Conservation (phyloP, 768 basidiomycete species). For the Mycena polygramma region DNA sequence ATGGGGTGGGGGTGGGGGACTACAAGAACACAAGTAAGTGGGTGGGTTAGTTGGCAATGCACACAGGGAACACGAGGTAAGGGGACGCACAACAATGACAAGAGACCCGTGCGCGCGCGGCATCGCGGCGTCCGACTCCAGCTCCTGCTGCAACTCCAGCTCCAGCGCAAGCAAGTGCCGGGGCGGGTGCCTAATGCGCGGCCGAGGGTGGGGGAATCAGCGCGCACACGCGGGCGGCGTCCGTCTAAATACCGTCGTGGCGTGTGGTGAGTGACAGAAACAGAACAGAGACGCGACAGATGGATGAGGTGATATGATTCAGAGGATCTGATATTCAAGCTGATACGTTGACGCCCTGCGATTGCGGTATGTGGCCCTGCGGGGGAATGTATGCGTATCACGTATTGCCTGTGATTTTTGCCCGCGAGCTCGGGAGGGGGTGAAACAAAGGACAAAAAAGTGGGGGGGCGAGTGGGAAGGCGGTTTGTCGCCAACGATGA, state of each 20-base stretch:
- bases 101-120: not conserved
- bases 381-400: too few relatives aligned
- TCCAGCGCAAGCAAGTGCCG: not conserved
- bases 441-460: too few relatives aligned
- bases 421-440: too few relatives aligned
- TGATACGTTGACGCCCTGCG: too few relatives aligned
- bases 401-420: too few relatives aligned
- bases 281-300: not conserved
- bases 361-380: not conserved
- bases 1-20: not conserved
- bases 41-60: too few relatives aligned
- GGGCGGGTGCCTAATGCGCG: not conserved
- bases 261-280: not conserved
- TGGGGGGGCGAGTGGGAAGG: too few relatives aligned
- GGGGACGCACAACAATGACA: not conserved
- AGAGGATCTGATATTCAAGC: not conserved
- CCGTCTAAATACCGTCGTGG: not conserved
- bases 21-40: too few relatives aligned
- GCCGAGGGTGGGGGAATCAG: not conserved
- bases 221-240: not conserved
- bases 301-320: slow-evolving; percentile 5
- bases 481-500: too few relatives aligned
- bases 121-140: slow-evolving; percentile 1
- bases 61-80: not conserved
- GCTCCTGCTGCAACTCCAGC: not conserved